A percentile compares a stretch with the other conserved stretches of the same genome.
These are phyloP conservation scores for Lantana camara DNA, from an alignment of 257 asterid species.

Conservation along the genomic window DNA sequence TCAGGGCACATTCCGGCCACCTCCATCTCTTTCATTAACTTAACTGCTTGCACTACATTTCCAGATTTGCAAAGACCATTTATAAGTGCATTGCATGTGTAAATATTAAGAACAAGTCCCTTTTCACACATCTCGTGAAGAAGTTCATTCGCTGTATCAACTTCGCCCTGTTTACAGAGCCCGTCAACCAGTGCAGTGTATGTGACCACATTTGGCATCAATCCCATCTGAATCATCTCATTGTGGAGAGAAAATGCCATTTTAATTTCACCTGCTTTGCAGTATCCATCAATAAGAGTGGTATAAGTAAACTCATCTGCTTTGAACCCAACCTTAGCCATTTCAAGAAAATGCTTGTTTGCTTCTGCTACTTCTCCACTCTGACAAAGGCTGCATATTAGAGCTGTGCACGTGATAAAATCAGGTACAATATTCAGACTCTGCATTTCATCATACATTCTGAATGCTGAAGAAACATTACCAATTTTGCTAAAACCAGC, in stretches of 20 bases:
- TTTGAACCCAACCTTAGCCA: constrained; percentile 66
- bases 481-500: constrained; percentile 76
- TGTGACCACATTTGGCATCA: constrained; percentile 80
- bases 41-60: constrained; percentile 60
- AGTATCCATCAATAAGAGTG: constrained; percentile 78
- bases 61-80: constrained; percentile 92
- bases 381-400: constrained; percentile 73
- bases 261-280: constrained; percentile 71
- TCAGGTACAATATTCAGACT: constrained; percentile 60
- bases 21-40: constrained; percentile 77
- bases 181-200: constrained; percentile 94
- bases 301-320: constrained; percentile 87
- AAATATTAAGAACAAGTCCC: constrained; percentile 73
- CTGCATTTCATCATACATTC: constrained; percentile 75
- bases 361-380: constrained; percentile 73
- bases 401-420: constrained; percentile 66
- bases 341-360: constrained; percentile 60
- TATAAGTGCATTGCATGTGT: constrained; percentile 75
- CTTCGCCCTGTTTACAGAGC: constrained; percentile 86
- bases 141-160: constrained; percentile 82
- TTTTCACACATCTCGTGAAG: constrained; percentile 70
- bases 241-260: constrained; percentile 82
- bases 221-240: constrained; percentile 69
- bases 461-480: constrained; percentile 51
- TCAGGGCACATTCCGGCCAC: constrained; percentile 70